Base-by-base conservation (phyloP, 2,329 filamentous ascomycete species). In the Elsinoe fawcettii region DNA sequence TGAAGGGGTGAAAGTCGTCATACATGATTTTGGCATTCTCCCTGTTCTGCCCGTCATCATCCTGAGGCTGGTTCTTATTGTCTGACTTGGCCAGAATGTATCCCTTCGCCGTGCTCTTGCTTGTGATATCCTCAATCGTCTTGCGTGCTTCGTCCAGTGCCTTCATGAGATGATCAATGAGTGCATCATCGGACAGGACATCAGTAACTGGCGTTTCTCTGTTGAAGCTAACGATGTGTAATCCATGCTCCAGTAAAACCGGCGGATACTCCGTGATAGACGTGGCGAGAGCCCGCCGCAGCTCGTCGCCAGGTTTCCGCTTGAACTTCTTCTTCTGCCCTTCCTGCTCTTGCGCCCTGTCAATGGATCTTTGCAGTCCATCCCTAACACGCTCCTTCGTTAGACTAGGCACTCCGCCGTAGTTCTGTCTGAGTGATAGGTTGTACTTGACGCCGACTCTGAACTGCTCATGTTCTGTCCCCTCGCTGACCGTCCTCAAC, bases 1-100 rank as follows among this genome's bases (percentile, higher is more conserved):
- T 76, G 70, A 97, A 97, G 0, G 93, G 93, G 64, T 97, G 92
- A 65, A 96, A 97, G 65, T 99, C 93, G 56, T 96, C 88, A 66
- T 96, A 99, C 1, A 95, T 75, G 5, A 93, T 68, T 3, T 71
- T 69, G 0, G 68, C 73, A 8, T 72, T 69, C 25, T 66, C 66
- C 27, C 63, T 64, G 55, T 68, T 69, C 18, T 72, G 62, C 0
- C 57, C 43, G 2, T 61, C 47, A 22, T 47, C 59, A 9, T 58
- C 47, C 18, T 59, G 57, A 11, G 36, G 36, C 9, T 51, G 59
- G 61, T 44, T 67, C 62, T 11, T 65, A 62, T 57, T 60, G 62
- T 46, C 30, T 1, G 43, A 51, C 59, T 72, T 68, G 0, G 90
- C 90, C 60, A 99, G 80, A 59, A 99, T 96, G 69, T 92, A 97